phyloP scores from a whole-genome alignment of 2,329 filamentous ascomycete species.

The Alternaria panax region DNA sequence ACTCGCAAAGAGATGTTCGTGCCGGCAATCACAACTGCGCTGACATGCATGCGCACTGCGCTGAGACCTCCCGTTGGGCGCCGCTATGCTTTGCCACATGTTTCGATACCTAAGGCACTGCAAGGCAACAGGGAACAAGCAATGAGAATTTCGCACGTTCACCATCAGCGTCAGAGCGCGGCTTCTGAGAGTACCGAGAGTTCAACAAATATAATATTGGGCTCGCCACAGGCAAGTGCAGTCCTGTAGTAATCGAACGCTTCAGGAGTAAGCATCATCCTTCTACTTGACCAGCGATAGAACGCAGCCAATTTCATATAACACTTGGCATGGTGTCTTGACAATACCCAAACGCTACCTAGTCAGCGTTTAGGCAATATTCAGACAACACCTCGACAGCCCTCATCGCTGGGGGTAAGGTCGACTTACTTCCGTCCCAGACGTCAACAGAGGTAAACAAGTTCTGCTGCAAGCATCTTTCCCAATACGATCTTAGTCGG shows the following conservation, averaged over 20 bases:
- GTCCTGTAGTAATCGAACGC: background rate
- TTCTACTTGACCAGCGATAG: background rate
- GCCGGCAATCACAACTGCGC: background rate
- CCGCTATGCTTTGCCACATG: background rate
- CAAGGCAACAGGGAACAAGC: background rate
- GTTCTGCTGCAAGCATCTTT: background rate
- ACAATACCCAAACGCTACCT: background rate
- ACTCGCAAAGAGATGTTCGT: background rate
- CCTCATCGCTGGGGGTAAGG: background rate
- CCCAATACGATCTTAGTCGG: background rate
- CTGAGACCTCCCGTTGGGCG: constrained; percentile 4
- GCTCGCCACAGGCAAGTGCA: background rate
- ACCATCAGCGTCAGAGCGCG: background rate
- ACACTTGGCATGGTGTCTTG: background rate
- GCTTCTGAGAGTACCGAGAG: background rate
- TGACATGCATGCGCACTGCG: background rate
- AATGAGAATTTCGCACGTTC: background rate
- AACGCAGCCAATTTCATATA: background rate
- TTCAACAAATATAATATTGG: constrained; percentile 3
- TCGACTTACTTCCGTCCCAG: background rate
- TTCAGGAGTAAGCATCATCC: background rate
- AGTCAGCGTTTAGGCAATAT: background rate
- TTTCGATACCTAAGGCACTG: background rate
- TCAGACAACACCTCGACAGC: background rate
- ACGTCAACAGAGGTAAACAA: background rate